Evolutionary conservation across 2,329 filamentous ascomycete genomes (phyloP), one percentile per base, ranked within the genome.

Genomic region (Fusarium pseudoanthophilum): DNA sequence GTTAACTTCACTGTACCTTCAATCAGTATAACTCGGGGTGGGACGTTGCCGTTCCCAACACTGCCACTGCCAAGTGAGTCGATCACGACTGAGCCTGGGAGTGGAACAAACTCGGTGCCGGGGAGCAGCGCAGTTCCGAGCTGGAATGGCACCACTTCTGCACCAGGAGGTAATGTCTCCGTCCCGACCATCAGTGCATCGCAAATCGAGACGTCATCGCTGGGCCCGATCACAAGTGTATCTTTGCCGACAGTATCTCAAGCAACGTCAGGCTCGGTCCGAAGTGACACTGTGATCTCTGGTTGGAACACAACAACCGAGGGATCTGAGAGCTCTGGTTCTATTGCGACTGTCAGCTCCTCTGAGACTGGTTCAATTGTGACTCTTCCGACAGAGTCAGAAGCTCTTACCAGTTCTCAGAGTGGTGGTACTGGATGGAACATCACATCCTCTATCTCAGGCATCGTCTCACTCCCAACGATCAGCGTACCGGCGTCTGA

Each of bases 401-500:
- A 39, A 26, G 7, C 37, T 11, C 11, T 26, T 32, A 20, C 60
- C 16, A 42, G n/a, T 6, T 51, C 48, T 18, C 53, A 42, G 20
- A 66, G 60, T 6, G n/a, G 49, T 4, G 26, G 20, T 18, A 1
- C 42, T 21, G 21, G 24, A 7, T 66, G 48, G 39, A 71, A 70
- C 14, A 32, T 60, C 26, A 70, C 67, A 30, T 55, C 43, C 1
- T 70, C 67, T 24, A 42, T 60, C 32, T 60, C 67, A 34, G 67
- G 60, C 14, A 7, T 36, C 5, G 20, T 70, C 42, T 70, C 64
- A 11, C 37, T 72, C 7, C 69, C 69, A 15, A 72, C 68, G 4
- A 64, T 64, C 55, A 69, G 69, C 26, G 46, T 64, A 15, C 51
- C 69, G 32, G 8, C 43, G 13, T 69, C 69, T 20, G 58, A 64